These are phyloP conservation scores for Penicillium sp. DNA, from an alignment of 2,329 filamentous ascomycete genomes.

Conservation along the genomic window DNA sequence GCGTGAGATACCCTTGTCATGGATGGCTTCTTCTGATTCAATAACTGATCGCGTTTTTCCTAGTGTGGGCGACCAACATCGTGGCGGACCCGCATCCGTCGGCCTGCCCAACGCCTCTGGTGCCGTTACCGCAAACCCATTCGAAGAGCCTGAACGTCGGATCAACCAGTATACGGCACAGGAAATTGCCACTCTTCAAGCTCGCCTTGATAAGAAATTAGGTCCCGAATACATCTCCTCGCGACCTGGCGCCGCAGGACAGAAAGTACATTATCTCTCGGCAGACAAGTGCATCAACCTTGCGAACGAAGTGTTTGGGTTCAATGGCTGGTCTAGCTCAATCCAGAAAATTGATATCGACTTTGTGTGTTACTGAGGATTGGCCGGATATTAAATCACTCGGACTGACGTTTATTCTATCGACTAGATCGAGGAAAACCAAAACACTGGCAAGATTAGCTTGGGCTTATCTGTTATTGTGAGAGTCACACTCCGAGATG, in stretches of 20 bases:
- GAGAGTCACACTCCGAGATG: conserved; percentile 82
- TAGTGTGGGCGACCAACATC: conserved; percentile 67
- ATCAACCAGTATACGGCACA: conserved; percentile 80
- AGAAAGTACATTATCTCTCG: conserved; percentile 88
- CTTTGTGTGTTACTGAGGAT: conserved; percentile 54
- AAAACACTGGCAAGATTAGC: conserved; percentile 70
- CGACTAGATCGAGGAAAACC: conserved; percentile 67
- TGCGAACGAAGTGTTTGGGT: conserved; percentile 91
- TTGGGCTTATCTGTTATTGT: conserved; percentile 87
- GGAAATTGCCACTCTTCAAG: conserved; percentile 82
- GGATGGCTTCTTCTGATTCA: no score
- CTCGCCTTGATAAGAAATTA: conserved; percentile 82
- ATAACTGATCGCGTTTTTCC: conserved; percentile 21
- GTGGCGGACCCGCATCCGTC: conserved; percentile 39
- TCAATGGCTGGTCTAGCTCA: conserved; percentile 96
- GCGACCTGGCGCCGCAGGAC: conserved; percentile 72
- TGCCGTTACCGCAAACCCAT: conserved; percentile 61
- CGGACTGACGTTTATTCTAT: conserved; percentile 2
- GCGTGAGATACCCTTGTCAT: conserved; percentile 46
- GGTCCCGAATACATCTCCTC: conserved; percentile 94
- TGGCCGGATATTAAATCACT: not conserved
- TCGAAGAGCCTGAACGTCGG: conserved; percentile 63
- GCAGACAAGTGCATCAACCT: conserved; percentile 95
- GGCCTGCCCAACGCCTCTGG: conserved; percentile 35
- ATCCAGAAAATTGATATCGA: conserved; percentile 93